Base-by-base conservation (phyloP, 2,329 filamentous ascomycete genomes). In the Sarocladium oryzae region DNA sequence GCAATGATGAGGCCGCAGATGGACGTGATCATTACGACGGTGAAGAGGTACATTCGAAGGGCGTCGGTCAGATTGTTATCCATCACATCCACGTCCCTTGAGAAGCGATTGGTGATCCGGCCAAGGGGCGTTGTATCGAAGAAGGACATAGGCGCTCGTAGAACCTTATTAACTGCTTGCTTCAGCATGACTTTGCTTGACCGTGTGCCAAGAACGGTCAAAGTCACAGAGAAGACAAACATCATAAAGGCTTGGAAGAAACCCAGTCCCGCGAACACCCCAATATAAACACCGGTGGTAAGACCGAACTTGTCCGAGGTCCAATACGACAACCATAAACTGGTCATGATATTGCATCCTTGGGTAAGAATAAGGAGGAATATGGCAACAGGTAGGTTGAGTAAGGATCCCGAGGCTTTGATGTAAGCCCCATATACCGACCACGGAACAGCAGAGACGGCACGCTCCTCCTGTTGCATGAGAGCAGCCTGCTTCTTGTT, bases 61-160 rank as follows among this genome's bases (percentile, higher is more conserved):
- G 89, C 86, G 60, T 96, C 92, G 0, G 86, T 86, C 38, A 96
- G 71, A 53, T 84, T 89, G 66, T 96, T 96, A 70, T 97, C 93
- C 89, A 97, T 95, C 52, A 93, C 89, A 62, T 96, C 89, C 36
- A 97, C 88, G 62, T 99, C 93, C 58, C 92, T 86, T 28, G 89
- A 95, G 69, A 97, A 97, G 15, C 93, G 88, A 66, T 97, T 97
- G 20, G 90, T 96, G 65, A 97, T 96, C 33, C 92, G 86, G 18
- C 93, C 93, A 1, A 97, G 78, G 0, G 93, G 93, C 1, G 93
- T 97, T 0, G 93, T 97, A 61, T 99, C 93, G 70, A 97, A 97
- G 71, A 97, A 97, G 4, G 88, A 86, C 89, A 85, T 84, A n/a
- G 82, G 82, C 2, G 82, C 82, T 23, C 82, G 75, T n/a, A 85